Base-by-base conservation (phyloP, 1,139 yeast species). In the Scheffersomyces illinoinensis region DNA sequence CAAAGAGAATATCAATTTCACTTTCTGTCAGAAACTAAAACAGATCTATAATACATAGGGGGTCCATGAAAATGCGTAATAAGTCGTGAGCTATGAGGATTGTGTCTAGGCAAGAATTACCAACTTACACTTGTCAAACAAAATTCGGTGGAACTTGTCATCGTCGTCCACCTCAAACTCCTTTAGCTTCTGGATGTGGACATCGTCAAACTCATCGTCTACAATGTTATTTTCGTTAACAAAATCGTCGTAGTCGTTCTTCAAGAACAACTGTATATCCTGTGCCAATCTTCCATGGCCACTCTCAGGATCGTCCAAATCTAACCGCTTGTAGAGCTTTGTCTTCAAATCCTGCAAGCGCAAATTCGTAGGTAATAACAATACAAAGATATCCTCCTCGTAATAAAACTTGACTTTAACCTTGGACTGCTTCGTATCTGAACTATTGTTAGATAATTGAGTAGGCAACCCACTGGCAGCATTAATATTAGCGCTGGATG, bases 371-470 rank as follows among this genome's bases (percentile, higher is more conserved):
- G 93, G 90, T 54, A 95, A 85, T 59, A 91, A 80, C 58, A 95
- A 81, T 8, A 97, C 98, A 78, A 95, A 92, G 33, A 93, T 89
- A 71, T 93, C 98, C 67, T 93, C 97, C 60, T 88, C 88, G 69
- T 87, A 91, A 72, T 90, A 93, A 65, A 95, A 93, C 74, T 95
- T 95, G 54, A 86, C 89, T 77, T 88, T 95, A 64, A 77, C 86
- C 73, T 76, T 81, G 58, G 72, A 60, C 63, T 54, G 65, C 57
- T 66, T 59, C 24, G 60, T 48, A 21, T 48, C 51, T 10, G 51
- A 48, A 24, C 51, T 52, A 20, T 43, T 56, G 33, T 39, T 48
- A 12, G 55, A 21, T 46, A 21, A 23, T 21, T 26, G 55, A 24
- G 46, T 39, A 43, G 33, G 54, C 26, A 23, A 47, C 17, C 24